Conservation (phyloP, 2,329 filamentous ascomycete genomes). For the Botrytis fabae region DNA sequence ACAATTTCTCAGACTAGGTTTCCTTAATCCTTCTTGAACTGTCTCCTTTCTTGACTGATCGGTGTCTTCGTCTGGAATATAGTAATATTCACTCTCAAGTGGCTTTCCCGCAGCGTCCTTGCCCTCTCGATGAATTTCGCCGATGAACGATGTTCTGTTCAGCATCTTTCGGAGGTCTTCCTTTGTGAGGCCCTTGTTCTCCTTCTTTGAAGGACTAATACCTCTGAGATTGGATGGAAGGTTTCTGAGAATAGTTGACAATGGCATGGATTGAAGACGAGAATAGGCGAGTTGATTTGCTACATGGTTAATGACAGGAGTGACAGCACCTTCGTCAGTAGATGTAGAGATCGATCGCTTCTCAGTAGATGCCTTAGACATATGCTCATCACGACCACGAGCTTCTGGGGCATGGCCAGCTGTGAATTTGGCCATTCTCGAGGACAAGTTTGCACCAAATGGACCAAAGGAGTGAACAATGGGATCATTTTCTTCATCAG, state of each 20-base stretch:
- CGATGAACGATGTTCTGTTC: conserved; percentile 74
- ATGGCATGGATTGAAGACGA: conserved; percentile 83
- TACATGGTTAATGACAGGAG: conserved; percentile 73
- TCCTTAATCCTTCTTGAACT: conserved; percentile 81
- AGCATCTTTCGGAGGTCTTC: conserved; percentile 70
- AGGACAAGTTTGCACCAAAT: conserved; percentile 82
- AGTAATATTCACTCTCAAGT: conserved; percentile 96
- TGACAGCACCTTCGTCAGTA: conserved; percentile 45
- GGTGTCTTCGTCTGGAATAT: conserved; percentile 81
- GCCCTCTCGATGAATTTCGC: conserved; percentile 84
- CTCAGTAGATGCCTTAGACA: conserved; percentile 30
- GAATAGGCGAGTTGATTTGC: conserved; percentile 96
- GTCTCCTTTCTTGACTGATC: conserved; percentile 77
- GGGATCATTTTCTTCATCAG: conserved; percentile 92
- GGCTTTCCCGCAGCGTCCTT: conserved; percentile 95
- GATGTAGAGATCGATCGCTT: conserved; percentile 34
- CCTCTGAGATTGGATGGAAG: conserved; percentile 68
- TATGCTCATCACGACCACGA: conserved; percentile 29
- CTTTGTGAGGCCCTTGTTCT: conserved; percentile 53
- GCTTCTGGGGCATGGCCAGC: conserved; percentile 61
- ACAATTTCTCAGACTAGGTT: conserved; percentile 85
- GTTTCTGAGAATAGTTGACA: conserved; percentile 85
- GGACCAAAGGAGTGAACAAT: conserved; percentile 90
- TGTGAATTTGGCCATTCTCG: conserved; percentile 75
- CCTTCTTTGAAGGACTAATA: conserved; percentile 34